Evolutionary conservation across 139 green algal species (phyloP).

Genomic region (Closterium sp.): DNA sequence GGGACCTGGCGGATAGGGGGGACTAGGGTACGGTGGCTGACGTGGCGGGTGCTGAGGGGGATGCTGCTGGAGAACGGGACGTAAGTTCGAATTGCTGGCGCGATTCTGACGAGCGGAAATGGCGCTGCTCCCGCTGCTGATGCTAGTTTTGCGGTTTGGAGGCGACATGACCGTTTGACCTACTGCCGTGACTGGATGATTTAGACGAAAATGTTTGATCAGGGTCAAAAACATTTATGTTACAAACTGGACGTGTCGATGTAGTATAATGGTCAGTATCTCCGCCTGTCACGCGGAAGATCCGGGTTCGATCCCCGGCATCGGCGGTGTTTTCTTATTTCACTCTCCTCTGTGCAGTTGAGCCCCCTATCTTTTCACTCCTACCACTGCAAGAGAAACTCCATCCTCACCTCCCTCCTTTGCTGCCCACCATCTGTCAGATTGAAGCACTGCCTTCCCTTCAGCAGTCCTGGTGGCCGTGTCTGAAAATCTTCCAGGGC

Average conservation of each 20-base stretch:
- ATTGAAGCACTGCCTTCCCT: no score
- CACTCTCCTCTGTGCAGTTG: background rate
- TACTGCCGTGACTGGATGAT: background rate
- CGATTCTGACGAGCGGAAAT: background rate
- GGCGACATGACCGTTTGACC: background rate
- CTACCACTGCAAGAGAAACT: no score
- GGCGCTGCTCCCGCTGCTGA: background rate
- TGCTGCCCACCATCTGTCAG: no score
- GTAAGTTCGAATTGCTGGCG: background rate
- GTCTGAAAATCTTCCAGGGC: no score
- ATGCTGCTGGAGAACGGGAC: background rate
- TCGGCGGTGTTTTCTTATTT: background rate
- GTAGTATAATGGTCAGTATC: conserved; percentile 11
- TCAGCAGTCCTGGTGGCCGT: no score
- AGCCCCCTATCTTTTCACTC: no score
- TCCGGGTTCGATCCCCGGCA: background rate
- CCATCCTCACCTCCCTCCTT: no score
- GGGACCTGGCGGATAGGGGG: background rate
- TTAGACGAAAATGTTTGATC: no score
- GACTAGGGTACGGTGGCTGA: background rate
- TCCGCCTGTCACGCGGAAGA: conserved; percentile 9
- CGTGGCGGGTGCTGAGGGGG: background rate
- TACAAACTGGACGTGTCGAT: background rate
- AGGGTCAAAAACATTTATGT: no score
- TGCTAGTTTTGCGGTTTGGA: background rate